These are phyloP conservation scores for Solanum paucissectum DNA, from an alignment of 257 asterid species.

Conservation along the genomic window DNA sequence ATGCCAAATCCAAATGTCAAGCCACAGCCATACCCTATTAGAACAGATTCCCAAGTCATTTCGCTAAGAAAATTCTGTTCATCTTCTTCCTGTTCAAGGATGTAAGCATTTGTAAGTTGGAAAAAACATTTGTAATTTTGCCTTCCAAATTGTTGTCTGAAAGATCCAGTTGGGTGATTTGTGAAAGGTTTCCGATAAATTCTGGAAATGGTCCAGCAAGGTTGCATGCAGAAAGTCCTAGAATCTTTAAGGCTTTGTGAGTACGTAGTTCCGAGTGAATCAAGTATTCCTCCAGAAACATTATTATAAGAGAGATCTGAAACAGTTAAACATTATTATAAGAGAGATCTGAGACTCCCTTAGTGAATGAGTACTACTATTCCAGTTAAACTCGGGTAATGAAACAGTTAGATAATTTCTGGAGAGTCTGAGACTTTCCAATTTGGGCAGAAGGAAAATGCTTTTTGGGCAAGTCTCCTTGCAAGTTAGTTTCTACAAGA, in stretches of 20 bases:
- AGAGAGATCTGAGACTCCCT: neutral
- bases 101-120: no score
- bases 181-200: no score
- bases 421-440: neutral
- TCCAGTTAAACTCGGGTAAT: neutral
- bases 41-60: neutral
- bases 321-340: no score
- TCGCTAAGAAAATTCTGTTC: neutral
- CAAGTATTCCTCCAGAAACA: neutral
- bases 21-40: neutral
- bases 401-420: rapidly evolving
- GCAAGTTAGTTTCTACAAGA: rapidly evolving
- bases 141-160: no score
- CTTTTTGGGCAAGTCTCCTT: neutral
- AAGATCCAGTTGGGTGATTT: no score
- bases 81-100: neutral
- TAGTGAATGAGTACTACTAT: neutral
- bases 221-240: no score
- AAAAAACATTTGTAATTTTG: no score
- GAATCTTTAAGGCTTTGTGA: neutral
- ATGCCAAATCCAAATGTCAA: neutral
- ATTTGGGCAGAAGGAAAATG: neutral
- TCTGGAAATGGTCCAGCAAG: neutral
- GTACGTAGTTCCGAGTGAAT: neutral
- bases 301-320: neutral